phyloP scores from a whole-genome alignment of 192 early-diverging fungal genomes.

The Umbelopsis ramanniana region DNA sequence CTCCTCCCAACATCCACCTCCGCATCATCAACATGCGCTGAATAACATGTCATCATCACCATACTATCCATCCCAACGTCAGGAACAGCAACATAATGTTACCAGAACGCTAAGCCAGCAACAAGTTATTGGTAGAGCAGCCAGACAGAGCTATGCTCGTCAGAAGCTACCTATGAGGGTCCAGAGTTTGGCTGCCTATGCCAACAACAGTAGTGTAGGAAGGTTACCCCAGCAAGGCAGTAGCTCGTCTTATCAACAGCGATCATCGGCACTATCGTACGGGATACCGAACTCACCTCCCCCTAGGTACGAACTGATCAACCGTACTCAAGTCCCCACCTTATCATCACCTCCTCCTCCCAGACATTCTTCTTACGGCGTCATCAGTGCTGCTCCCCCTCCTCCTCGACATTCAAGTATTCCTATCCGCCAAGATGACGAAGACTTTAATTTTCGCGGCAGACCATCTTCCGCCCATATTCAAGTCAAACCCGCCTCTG shows the following conservation, averaged over 20 bases:
- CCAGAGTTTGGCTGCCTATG: slow-evolving; percentile 34
- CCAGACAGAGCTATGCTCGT: slow-evolving; percentile 31
- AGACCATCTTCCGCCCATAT: slow-evolving; percentile 34
- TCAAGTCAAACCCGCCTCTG: slow-evolving; percentile 4
- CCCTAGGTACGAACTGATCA: slow-evolving; percentile 18
- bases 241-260: slow-evolving; percentile 13
- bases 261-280: not conserved
- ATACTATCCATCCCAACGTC: slow-evolving; percentile 7
- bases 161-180: slow-evolving; percentile 38
- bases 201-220: slow-evolving; percentile 10
- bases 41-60: slow-evolving; percentile 19
- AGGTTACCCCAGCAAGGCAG: slow-evolving; percentile 11
- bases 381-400: not conserved
- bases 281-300: slow-evolving; percentile 17
- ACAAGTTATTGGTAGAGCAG: slow-evolving; percentile 11
- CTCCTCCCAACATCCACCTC: slow-evolving; percentile 11
- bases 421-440: slow-evolving; percentile 22
- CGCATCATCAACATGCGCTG: slow-evolving; percentile 12
- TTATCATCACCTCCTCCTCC: slow-evolving; percentile 11
- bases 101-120: not conserved
- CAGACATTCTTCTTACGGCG: slow-evolving; percentile 15
- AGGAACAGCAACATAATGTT: slow-evolving; percentile 3
- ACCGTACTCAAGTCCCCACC: slow-evolving; percentile 5
- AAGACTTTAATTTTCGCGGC: slow-evolving; percentile 38
- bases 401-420: slow-evolving; percentile 13